Evolutionary conservation across 2,329 filamentous ascomycete species (phyloP).

Genomic region (Aspergillus sp.): DNA sequence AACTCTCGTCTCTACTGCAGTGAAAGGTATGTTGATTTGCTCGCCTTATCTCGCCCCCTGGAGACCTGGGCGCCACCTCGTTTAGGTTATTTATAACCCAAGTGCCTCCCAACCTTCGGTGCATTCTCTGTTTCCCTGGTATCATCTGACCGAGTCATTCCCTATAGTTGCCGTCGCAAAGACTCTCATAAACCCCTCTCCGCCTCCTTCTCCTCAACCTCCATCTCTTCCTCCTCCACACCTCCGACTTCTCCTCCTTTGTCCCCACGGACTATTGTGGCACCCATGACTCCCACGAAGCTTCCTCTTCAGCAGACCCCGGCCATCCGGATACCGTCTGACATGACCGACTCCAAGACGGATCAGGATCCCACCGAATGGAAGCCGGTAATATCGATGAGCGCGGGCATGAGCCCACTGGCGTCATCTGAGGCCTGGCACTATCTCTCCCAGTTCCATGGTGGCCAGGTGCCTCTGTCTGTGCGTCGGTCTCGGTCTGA

Average conservation of each 20-base stretch:
- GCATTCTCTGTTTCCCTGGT: slow-evolving; percentile 4
- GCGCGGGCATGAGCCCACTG: slow-evolving; percentile 16
- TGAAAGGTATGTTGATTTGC: slow-evolving; percentile 52
- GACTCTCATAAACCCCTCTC: slow-evolving; percentile 47
- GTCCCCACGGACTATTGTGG: slow-evolving; percentile 36
- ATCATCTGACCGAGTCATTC: slow-evolving; percentile 4
- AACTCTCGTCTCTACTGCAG: slow-evolving; percentile 64
- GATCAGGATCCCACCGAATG: slow-evolving; percentile 52
- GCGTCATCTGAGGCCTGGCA: slow-evolving; percentile 43
- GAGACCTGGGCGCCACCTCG: slow-evolving; percentile 7
- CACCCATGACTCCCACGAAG: slow-evolving; percentile 36
- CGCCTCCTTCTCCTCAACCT: slow-evolving; percentile 33
- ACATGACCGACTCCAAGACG: slow-evolving; percentile 37
- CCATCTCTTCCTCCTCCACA: slow-evolving; percentile 27
- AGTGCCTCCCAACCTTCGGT: slow-evolving; percentile 3
- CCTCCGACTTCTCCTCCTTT: slow-evolving; percentile 35
- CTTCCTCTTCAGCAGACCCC: slow-evolving; percentile 22
- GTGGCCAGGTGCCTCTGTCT: slow-evolving; percentile 19
- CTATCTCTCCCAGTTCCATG: slow-evolving; percentile 46
- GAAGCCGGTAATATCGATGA: slow-evolving; percentile 45
- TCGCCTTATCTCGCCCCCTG: slow-evolving; percentile 14
- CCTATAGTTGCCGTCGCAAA: slow-evolving; percentile 45
- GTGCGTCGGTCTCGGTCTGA: slow-evolving; percentile 18
- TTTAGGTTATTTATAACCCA: slow-evolving; percentile 11
- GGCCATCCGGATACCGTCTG: slow-evolving; percentile 38